These are phyloP conservation scores for Wolfiporia cocos DNA, from an alignment of 1,284 basidiomycete genomes.

Conservation along the genomic window DNA sequence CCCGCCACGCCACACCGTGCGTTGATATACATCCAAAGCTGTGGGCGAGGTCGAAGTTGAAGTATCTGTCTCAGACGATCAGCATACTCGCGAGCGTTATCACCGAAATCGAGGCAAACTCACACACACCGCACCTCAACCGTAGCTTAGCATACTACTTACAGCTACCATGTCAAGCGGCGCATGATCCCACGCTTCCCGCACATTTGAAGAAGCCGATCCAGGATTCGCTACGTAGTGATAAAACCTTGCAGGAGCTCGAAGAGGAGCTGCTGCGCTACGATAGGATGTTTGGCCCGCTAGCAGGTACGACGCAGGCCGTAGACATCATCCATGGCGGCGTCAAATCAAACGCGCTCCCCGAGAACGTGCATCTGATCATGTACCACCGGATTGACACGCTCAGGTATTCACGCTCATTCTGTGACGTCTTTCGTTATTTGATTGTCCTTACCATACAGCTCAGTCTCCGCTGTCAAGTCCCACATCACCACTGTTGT, in stretches of 20 bases:
- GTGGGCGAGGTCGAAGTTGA: too few species aligned
- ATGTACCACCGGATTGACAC: slow-evolving; percentile 49
- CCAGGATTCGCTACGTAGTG: slow-evolving; percentile 28
- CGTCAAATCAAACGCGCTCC: slow-evolving; percentile 54
- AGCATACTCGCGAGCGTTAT: slow-evolving; percentile 49
- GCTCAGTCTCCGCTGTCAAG: slow-evolving; percentile 38
- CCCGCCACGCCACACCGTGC: slow-evolving; percentile 51
- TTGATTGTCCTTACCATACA: too few species aligned
- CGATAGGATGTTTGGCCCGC: slow-evolving; percentile 24
- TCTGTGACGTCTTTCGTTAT: slow-evolving; percentile 18
- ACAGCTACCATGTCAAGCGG: slow-evolving; percentile 32
- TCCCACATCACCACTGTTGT: slow-evolving; percentile 35
- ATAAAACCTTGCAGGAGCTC: slow-evolving; percentile 35
- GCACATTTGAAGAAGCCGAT: slow-evolving; percentile 32
- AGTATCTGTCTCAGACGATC: too few species aligned
- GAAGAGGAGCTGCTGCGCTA: slow-evolving; percentile 29
- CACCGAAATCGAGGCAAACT: slow-evolving; percentile 43
- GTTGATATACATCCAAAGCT: too few species aligned
- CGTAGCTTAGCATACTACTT: slow-evolving; percentile 23
- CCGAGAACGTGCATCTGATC: slow-evolving; percentile 44
- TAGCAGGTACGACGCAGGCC: slow-evolving; percentile 64
- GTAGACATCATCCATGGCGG: slow-evolving; percentile 63
- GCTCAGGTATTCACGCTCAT: slow-evolving; percentile 29
- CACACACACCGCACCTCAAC: slow-evolving; percentile 31
- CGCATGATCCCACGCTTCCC: slow-evolving; percentile 39